These are phyloP conservation scores for Phialocephala subalpina DNA, from an alignment of 2,329 filamentous ascomycete species.

Conservation along the genomic window DNA sequence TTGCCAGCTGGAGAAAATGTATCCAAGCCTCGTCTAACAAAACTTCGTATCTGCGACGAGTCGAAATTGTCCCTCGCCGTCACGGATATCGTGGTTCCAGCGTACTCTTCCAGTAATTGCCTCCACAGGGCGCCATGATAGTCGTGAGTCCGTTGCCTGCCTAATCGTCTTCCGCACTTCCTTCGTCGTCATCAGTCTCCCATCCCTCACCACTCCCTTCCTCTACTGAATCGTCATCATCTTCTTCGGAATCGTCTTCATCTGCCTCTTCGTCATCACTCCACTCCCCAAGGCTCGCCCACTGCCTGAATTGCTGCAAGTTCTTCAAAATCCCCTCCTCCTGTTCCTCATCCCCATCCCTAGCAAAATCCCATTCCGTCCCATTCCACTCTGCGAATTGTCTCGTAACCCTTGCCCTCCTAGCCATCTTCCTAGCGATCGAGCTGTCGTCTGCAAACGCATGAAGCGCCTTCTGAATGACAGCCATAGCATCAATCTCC, in stretches of 20 bases:
- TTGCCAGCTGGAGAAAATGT: background rate
- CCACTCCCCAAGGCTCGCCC: slow-evolving; percentile 9
- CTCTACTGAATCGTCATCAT: slow-evolving; percentile 16
- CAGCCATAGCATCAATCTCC: slow-evolving; percentile 15
- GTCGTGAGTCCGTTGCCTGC: background rate
- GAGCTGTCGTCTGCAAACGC: slow-evolving; percentile 17
- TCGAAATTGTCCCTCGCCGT: too few relatives aligned
- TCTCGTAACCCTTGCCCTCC: slow-evolving; percentile 21
- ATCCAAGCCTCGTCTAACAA: too few relatives aligned
- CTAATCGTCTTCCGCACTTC: background rate
- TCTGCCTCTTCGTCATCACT: slow-evolving; percentile 18
- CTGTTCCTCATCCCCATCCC: slow-evolving; percentile 18
- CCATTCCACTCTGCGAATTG: slow-evolving; percentile 22
- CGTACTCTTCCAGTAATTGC: background rate
- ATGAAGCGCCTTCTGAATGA: slow-evolving; percentile 19
- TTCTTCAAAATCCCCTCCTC: slow-evolving; percentile 11
- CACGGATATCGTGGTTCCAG: background rate
- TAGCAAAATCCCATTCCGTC: slow-evolving; percentile 19
- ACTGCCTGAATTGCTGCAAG: slow-evolving; percentile 3
- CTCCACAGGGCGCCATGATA: background rate
- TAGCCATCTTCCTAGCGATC: slow-evolving; percentile 15
- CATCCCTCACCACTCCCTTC: slow-evolving; percentile 10
- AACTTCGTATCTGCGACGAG: too few relatives aligned
- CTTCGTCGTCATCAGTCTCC: slow-evolving; percentile 17
- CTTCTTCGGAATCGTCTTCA: slow-evolving; percentile 7